Percentiles rank a stretch among this genome's conserved stretches.
Conservation (phyloP, 1,284 basidiomycete genomes). For the Mrakiaceae sp. region DNA sequence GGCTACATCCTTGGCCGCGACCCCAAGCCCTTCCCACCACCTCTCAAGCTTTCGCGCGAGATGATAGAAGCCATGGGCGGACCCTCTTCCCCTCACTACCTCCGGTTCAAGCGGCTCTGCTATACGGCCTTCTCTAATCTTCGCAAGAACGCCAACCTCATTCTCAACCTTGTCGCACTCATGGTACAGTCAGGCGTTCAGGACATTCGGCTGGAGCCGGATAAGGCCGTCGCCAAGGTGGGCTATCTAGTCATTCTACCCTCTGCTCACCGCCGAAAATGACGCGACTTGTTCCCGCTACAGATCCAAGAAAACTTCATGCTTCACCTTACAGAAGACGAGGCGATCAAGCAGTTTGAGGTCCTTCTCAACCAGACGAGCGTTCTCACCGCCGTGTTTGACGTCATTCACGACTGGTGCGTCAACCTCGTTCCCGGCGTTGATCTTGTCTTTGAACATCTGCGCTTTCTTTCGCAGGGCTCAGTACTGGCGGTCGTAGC, state of each 20-base stretch:
- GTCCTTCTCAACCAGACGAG: constrained; percentile 86
- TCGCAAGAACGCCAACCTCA: constrained; percentile 94
- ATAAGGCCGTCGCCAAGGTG: constrained; percentile 48
- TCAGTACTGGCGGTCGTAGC: constrained; percentile 14
- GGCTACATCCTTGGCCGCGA: constrained; percentile 97
- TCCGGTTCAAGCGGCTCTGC: constrained; percentile 88
- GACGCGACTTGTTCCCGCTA: background rate
- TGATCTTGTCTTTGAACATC: background rate
- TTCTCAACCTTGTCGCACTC: constrained; percentile 87
- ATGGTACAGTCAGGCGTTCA: constrained; percentile 99
- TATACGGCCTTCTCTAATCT: constrained; percentile 93
- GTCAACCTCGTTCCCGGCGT: background rate
- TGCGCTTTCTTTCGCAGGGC: background rate
- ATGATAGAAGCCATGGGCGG: constrained; percentile 99
- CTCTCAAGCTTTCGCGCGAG: constrained; percentile 97
- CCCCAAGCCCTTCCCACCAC: constrained; percentile 94
- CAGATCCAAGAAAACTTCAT: constrained; percentile 96
- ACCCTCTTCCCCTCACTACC: constrained; percentile 78
- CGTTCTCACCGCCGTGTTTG: constrained; percentile 83
- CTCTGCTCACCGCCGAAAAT: background rate
- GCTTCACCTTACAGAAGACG: constrained; percentile 83
- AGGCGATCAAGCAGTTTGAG: constrained; percentile 96
- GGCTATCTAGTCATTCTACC: constrained; percentile 4
- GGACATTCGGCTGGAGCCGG: constrained; percentile 73
- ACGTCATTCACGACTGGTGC: constrained; percentile 56